A percentile compares a stretch with the other conserved stretches of the same genome.
These are phyloP conservation scores for Globisporangium radiosum DNA, from an alignment of 352 stramenopile species.

Conservation along the genomic window DNA sequence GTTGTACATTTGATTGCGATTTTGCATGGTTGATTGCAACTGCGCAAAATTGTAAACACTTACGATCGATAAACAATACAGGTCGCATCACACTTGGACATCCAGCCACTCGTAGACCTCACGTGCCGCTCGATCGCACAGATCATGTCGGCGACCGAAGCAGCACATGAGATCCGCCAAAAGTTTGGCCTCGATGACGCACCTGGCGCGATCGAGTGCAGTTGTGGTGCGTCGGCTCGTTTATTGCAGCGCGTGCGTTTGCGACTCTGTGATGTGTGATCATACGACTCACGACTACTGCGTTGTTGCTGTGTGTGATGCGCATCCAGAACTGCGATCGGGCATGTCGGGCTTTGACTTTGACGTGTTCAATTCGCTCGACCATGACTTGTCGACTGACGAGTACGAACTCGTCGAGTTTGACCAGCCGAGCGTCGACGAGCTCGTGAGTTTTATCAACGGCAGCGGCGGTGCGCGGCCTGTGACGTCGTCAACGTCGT, in stretches of 20 bases:
- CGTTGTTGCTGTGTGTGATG: neutral
- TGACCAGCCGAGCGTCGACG: constrained; percentile 75
- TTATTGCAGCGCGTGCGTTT: neutral
- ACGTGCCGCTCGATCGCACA: constrained; percentile 77
- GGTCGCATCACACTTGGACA: constrained; percentile 75
- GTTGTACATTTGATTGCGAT: neutral
- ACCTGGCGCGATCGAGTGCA: constrained; percentile 31
- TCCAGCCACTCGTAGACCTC: constrained; percentile 73
- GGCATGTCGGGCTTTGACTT: constrained; percentile 71
- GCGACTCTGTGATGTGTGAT: neutral
- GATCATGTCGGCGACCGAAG: constrained; percentile 80
- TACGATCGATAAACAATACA: constrained; percentile 1
- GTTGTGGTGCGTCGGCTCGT: constrained; percentile 25
- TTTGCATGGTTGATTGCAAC: neutral
- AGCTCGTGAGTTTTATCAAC: constrained; percentile 81
- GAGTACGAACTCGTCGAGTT: constrained; percentile 79
- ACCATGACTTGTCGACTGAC: constrained; percentile 70
- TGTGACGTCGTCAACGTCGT: neutral
- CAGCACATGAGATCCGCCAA: constrained; percentile 64
- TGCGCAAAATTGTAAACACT: neutral
- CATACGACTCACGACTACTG: neutral
- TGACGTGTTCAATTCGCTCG: constrained; percentile 69
- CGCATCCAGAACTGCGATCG: constrained; percentile 31
- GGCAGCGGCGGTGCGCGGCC: constrained; percentile 29
- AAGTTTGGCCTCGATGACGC: constrained; percentile 72